Evolutionary conservation across 2,329 filamentous ascomycete species (phyloP).

Genomic region (Colletotrichum sp.): DNA sequence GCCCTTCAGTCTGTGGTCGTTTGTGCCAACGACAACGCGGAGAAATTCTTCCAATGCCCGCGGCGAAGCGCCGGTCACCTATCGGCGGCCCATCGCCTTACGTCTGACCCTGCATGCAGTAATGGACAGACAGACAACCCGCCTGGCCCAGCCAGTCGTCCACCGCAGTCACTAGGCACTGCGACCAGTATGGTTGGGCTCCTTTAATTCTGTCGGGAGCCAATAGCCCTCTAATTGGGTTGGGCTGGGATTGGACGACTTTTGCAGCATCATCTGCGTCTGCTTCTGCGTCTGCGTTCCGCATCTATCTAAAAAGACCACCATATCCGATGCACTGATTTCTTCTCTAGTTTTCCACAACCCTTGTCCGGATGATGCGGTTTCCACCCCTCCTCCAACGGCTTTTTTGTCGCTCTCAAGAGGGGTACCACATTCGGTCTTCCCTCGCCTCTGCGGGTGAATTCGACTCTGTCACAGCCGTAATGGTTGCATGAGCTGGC

Average conservation of each 20-base stretch:
- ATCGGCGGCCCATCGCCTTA: slow-evolving; percentile 23
- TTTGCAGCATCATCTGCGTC: not conserved
- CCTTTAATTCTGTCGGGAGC: slow-evolving; percentile 7
- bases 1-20: not conserved
- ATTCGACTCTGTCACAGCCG: not conserved
- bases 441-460: slow-evolving; percentile 2
- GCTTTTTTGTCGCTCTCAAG: not conserved
- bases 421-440: slow-evolving; percentile 2
- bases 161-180: not conserved
- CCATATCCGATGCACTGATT: not conserved
- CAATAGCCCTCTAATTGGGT: slow-evolving; percentile 19
- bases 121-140: not conserved
- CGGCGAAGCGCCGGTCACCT: not conserved
- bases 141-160: not conserved
- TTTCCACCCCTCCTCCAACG: slow-evolving; percentile 4
- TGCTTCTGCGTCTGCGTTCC: not conserved
- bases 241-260: slow-evolving; percentile 20
- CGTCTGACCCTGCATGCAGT: slow-evolving; percentile 23
- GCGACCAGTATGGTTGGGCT: slow-evolving; percentile 7
- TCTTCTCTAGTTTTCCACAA: not conserved
- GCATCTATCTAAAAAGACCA: not conserved
- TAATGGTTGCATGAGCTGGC: slow-evolving; percentile 25
- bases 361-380: slow-evolving; percentile 7
- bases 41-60: slow-evolving; percentile 21
- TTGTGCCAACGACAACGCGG: not conserved